Conservation (phyloP, 345 rosid species). For the Carallia brachiata region DNA sequence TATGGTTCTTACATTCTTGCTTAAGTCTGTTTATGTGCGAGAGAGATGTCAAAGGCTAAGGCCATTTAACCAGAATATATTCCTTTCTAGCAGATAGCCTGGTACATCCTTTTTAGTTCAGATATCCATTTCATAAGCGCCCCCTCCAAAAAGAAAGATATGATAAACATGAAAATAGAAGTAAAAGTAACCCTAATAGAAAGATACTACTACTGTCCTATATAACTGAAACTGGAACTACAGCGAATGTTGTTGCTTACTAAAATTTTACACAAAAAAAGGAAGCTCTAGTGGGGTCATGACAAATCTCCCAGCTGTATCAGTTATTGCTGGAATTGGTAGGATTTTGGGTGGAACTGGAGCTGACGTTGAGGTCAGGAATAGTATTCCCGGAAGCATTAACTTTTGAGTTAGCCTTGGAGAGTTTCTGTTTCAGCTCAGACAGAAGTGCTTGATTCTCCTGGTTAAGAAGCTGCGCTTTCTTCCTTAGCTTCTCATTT, state of each 20-base stretch:
- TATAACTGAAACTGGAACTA: conserved; percentile 39
- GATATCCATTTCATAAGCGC: conserved; percentile 43
- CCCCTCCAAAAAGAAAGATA: conserved; percentile 29
- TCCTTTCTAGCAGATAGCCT: conserved; percentile 33
- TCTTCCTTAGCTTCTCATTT: conserved; percentile 92
- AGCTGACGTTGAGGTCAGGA: conserved; percentile 48
- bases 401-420: conserved; percentile 36
- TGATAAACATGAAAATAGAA: conserved; percentile 47
- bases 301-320: conserved; percentile 20
- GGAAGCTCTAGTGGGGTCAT: conserved; percentile 34
- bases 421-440: conserved; percentile 77
- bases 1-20: too few relatives aligned
- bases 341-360: conserved; percentile 37
- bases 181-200: conserved; percentile 41
- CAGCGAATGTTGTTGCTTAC: conserved; percentile 31
- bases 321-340: conserved; percentile 35
- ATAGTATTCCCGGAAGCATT: conserved; percentile 26
- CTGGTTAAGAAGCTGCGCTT: conserved; percentile 94
- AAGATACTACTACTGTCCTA: conserved; percentile 45
- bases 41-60: background rate
- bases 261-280: conserved; percentile 36
- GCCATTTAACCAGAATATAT: conserved; percentile 23
- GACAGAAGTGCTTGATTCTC: conserved; percentile 92
- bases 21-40: background rate
- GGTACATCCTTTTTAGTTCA: conserved; percentile 42